Base-by-base conservation (phyloP, 129 eudicot genomes). In the Helichrysum umbraculigerum region DNA sequence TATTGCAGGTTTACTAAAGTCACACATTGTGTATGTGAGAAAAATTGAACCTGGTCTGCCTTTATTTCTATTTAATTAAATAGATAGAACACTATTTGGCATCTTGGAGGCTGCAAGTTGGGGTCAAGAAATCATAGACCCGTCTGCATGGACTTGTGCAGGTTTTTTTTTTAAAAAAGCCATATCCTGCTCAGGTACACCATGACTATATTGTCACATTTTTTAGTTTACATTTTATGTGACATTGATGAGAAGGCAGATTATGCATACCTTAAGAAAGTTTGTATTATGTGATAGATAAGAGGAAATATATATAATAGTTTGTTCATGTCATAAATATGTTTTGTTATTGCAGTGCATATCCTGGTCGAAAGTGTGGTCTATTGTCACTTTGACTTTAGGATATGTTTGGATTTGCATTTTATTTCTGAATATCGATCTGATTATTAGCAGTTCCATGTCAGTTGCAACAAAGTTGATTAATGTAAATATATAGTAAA, bases 101-200 rank as follows among this genome's bases (percentile, higher is more conserved):
- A 84, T 90, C 71, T 93, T 86, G 82, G 96, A 93, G 82, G 96
- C 98, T 70, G 92, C 89, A 62, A 82, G 98, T 81, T 80, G 86
- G 29, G 98, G 98, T 14, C 81, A 85, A 85, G 75, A 86, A 88
- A 87, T 86, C 78, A 85, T 89, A 20, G 78, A 92, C 85, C 86
- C 90, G 7, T 90, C 83, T 83, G 96, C 88, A n/a, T 92, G 98
- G 98, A 92, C 88, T 28, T 21, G 34, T 37, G 84, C 76, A 60
- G 98, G 98, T 71, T 83, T 86, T 35, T 79, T 82, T n/a, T n/a
- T n/a, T n/a, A 25, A 87, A 58, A 85, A 93, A 96, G 76, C 75
- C 29, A 28, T 93, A 47, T 71, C 95, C 96, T 59, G 92, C 96
- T 35, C 96, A 93, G 98, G 98, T 93, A 81, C 75, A 59, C 16